Conservation (phyloP, 129 eudicot species). For the Heracleum sosnowskyi region DNA sequence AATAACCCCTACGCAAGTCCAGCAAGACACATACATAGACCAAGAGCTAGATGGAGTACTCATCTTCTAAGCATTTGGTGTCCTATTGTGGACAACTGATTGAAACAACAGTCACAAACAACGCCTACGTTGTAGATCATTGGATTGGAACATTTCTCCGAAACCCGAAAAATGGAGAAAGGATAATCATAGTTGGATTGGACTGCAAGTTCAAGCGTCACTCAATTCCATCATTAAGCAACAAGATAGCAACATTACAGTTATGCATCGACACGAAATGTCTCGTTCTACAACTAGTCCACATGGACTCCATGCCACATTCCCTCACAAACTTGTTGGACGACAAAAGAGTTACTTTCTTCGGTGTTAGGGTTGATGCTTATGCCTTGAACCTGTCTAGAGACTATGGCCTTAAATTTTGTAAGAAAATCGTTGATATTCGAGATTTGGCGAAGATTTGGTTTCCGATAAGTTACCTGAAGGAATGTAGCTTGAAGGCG, state of each 20-base stretch:
- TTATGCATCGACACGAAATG: slow-evolving; percentile 23
- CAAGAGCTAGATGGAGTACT: not conserved
- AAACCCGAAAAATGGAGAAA: not conserved
- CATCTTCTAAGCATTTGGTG: not conserved
- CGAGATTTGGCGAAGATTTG: slow-evolving; percentile 17
- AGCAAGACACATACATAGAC: not conserved
- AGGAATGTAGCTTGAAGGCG: slow-evolving; percentile 34
- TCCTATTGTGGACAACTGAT: slow-evolving; percentile 5
- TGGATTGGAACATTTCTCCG: slow-evolving; percentile 8
- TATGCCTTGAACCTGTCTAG: slow-evolving; percentile 26
- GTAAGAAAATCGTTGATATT: slow-evolving; percentile 18
- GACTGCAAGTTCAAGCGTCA: slow-evolving; percentile 14
- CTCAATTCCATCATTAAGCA: slow-evolving; percentile 18
- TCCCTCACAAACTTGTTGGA: not conserved
- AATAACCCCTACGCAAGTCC: not conserved
- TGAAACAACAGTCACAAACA: slow-evolving; percentile 20
- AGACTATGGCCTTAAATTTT: slow-evolving; percentile 36
- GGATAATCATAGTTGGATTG: slow-evolving; percentile 3
- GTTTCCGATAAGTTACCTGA: slow-evolving; percentile 24
- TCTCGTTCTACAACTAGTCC: slow-evolving; percentile 21
- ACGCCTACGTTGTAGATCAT: slow-evolving; percentile 10
- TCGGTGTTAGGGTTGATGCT: slow-evolving; percentile 28
- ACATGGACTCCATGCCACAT: slow-evolving; percentile 11
- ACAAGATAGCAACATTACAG: slow-evolving; percentile 19
- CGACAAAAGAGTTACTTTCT: slow-evolving; percentile 6